Conservation (phyloP, 2,329 filamentous ascomycete genomes). For the Penicillium hesseltinei region DNA sequence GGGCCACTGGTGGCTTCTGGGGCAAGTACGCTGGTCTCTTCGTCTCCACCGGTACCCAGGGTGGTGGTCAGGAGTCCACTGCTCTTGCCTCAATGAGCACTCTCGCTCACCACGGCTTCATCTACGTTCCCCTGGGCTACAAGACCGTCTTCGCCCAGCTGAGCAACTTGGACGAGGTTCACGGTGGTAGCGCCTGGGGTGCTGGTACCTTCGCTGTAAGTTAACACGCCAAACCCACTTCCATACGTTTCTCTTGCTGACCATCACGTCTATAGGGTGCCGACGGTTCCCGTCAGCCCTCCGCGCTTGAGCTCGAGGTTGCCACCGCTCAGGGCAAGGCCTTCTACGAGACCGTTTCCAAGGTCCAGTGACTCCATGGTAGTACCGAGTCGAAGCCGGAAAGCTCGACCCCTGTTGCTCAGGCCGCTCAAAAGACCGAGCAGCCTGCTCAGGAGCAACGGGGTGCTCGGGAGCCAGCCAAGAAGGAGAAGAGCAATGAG, state of each 20-base stretch:
- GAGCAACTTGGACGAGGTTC: conserved; percentile 71
- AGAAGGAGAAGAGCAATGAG: conserved; percentile 52
- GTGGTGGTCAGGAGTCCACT: conserved; percentile 92
- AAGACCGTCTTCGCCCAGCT: conserved; percentile 71
- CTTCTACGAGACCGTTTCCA: conserved; percentile 76
- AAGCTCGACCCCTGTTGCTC: conserved; percentile 29
- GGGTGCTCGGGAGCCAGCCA: conserved; percentile 32
- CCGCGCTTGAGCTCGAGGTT: conserved; percentile 70
- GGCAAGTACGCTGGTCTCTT: conserved; percentile 93
- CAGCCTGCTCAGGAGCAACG: conserved; percentile 26
- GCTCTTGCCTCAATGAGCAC: conserved; percentile 79
- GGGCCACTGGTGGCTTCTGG: conserved; percentile 71
- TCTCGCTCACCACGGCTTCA: conserved; percentile 86
- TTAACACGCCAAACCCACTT: conserved; percentile 4
- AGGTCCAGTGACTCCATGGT: conserved; percentile 79
- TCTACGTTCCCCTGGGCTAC: conserved; percentile 95
- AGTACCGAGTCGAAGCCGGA: conserved; percentile 37
- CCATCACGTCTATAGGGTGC: conserved; percentile 41
- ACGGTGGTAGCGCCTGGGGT: conserved; percentile 88
- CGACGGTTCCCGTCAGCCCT: conserved; percentile 83
- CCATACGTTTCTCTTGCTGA: conserved; percentile 1
- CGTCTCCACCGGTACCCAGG: conserved; percentile 76
- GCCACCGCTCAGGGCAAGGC: conserved; percentile 78
- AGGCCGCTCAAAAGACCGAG: conserved; percentile 25
- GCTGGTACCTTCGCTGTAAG: conserved; percentile 81